Percentiles rank a stretch among this genome's conserved stretches.
phyloP scores from a whole-genome alignment of 2,329 filamentous ascomycete species.

The Neobulgaria alba region DNA sequence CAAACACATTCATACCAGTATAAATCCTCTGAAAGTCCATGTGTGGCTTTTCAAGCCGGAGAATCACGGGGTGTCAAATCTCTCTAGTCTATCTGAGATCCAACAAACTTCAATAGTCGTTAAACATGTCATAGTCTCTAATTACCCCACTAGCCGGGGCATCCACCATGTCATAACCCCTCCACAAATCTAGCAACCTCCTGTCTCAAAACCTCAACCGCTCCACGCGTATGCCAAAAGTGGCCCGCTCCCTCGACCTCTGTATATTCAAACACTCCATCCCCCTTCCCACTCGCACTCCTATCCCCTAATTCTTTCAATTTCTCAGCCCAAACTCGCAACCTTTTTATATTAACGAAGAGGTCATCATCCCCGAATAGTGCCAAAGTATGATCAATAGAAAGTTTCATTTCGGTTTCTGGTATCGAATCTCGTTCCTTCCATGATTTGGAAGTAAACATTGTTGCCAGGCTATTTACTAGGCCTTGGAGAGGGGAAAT shows the following conservation, averaged over 20 bases:
- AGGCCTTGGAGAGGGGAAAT: conserved; percentile 59
- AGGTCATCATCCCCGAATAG: conserved; percentile 69
- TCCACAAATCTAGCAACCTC: conserved; percentile 18
- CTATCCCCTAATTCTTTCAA: conserved; percentile 33
- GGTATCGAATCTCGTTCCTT: conserved; percentile 10
- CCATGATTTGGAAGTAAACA: conserved; percentile 28
- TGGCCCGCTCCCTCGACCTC: conserved; percentile 43
- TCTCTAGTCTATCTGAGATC: too few relatives aligned
- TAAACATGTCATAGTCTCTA: too few relatives aligned
- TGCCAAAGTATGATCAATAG: conserved; percentile 52
- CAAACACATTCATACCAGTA: too few relatives aligned
- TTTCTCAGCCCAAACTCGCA: conserved; percentile 56
- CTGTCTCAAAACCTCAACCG: conserved; percentile 14
- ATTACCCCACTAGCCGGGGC: too few relatives aligned
- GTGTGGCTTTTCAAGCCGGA: too few relatives aligned
- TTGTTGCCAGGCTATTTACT: conserved; percentile 52
- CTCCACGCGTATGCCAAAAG: conserved; percentile 36
- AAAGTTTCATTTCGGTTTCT: conserved; percentile 43
- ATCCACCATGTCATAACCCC: conserved; percentile 9
- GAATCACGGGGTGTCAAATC: too few relatives aligned
- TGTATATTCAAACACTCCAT: conserved; percentile 30
- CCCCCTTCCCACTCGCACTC: conserved; percentile 7
- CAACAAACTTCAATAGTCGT: too few relatives aligned
- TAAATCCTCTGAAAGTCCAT: too few relatives aligned
- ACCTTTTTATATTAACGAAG: conserved; percentile 59